These are phyloP conservation scores for Eucalyptus dawsonii DNA, from an alignment of 345 rosid genomes.

Conservation along the genomic window DNA sequence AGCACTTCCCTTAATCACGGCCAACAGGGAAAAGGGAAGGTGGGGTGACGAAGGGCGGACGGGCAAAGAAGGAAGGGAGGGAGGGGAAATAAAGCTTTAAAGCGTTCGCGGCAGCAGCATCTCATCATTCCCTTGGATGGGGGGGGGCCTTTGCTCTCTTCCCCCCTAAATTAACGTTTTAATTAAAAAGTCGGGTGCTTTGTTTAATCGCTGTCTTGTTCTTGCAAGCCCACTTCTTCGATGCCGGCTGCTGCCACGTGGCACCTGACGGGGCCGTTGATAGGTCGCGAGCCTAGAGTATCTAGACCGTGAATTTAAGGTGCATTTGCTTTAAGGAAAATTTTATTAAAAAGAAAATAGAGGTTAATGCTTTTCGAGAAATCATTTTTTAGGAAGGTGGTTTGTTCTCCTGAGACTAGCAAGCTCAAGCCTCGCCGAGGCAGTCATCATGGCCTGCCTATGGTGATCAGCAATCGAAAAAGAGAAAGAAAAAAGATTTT, in stretches of 20 bases:
- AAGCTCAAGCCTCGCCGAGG: no score
- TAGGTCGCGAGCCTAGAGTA: not conserved
- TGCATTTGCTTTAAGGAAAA: no score
- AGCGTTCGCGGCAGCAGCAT: not conserved
- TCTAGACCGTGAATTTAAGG: no score
- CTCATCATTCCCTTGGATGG: not conserved
- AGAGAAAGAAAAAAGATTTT: fast-evolving
- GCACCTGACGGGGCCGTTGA: not conserved
- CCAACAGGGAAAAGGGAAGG: not conserved
- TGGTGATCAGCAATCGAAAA: no score
- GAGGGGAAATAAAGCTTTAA: not conserved
- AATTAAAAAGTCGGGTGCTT: not conserved
- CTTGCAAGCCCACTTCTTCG: not conserved
- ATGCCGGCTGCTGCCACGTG: not conserved
- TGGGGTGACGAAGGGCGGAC: not conserved
- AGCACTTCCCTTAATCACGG: not conserved
- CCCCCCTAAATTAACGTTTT: not conserved
- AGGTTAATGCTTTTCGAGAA: no score
- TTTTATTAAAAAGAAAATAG: no score
- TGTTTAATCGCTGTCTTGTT: not conserved
- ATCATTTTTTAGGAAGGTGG: no score
- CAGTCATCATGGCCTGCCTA: no score
- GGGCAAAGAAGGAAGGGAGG: not conserved
- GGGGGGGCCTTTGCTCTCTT: not conserved
- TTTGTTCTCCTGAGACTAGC: no score